Conservation (phyloP, 208 protist genomes). For the Wallacemonas rigidus region DNA sequence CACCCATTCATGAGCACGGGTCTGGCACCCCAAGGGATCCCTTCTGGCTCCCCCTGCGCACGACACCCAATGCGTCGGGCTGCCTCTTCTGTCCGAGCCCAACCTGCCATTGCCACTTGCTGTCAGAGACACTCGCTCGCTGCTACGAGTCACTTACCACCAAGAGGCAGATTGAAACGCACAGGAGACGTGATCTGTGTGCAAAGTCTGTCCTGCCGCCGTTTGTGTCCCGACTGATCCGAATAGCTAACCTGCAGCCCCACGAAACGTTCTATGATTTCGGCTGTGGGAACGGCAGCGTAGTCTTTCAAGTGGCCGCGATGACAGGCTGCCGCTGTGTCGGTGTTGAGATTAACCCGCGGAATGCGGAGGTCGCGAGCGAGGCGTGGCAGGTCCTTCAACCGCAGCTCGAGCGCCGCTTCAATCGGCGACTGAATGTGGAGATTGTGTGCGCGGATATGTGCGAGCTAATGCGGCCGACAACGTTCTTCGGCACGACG, state of each 20-base stretch:
- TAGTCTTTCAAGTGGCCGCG: conserved; percentile 83
- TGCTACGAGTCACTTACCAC: conserved; percentile 55
- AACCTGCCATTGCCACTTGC: conserved; percentile 56
- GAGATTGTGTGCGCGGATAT: conserved; percentile 77
- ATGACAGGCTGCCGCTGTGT: conserved; percentile 74
- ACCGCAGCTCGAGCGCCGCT: conserved; percentile 51
- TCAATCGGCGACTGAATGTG: conserved; percentile 41
- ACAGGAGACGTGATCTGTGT: conserved; percentile 63
- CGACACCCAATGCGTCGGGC: conserved; percentile 36
- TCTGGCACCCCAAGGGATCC: conserved; percentile 45
- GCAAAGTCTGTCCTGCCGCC: conserved; percentile 85
- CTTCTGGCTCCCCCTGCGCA: conserved; percentile 52
- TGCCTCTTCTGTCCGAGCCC: conserved; percentile 59
- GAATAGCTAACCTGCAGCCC: conserved; percentile 34
- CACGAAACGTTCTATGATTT: conserved; percentile 81
- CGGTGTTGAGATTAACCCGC: conserved; percentile 76
- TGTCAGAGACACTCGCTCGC: conserved; percentile 32
- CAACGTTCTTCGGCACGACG: conserved; percentile 30
- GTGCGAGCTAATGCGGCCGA: conserved; percentile 43
- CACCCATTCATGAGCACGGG: conserved; percentile 28
- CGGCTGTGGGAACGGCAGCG: conserved; percentile 85
- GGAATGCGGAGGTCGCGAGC: conserved; percentile 61
- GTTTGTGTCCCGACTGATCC: conserved; percentile 72
- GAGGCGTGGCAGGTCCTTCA: conserved; percentile 54
- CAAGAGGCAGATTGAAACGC: conserved; percentile 48